A percentile compares a stretch with the other conserved stretches of the same genome.
Conservation (phyloP, 2,329 filamentous ascomycete species). For the Colletotrichum acutatum region DNA sequence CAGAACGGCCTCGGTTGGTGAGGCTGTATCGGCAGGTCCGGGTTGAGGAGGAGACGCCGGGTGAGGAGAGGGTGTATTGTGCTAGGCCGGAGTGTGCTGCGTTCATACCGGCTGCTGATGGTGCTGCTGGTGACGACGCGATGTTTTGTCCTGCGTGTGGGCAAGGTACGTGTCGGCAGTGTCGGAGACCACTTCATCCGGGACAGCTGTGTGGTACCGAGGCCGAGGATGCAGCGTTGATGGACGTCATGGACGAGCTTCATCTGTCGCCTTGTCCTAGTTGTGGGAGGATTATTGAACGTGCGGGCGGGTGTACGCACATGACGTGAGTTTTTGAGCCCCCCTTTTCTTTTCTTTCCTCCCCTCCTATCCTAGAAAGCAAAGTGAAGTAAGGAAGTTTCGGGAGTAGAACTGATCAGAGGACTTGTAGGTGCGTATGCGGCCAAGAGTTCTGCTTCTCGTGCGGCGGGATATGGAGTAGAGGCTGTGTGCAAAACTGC, state of each 20-base stretch:
- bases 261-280: conserved; percentile 67
- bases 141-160: conserved; percentile 31
- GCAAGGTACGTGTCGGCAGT: conserved; percentile 27
- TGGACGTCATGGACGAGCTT: conserved; percentile 60
- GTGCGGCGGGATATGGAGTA: conserved; percentile 21
- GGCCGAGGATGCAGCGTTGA: conserved; percentile 37
- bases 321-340: conserved; percentile 64
- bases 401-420: neutral
- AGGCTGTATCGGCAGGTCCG: conserved; percentile 25
- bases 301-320: conserved; percentile 73
- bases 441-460: conserved; percentile 34
- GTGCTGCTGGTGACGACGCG: neutral
- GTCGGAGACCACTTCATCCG: conserved; percentile 22
- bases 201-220: conserved; percentile 31
- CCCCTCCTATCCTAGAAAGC: neutral
- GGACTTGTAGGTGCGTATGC: conserved; percentile 26
- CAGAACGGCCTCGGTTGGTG: conserved; percentile 11
- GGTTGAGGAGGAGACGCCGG: conserved; percentile 29
- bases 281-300: conserved; percentile 68
- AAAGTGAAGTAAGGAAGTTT: no score
- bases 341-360: neutral
- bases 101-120: conserved; percentile 24
- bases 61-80: conserved; percentile 29
- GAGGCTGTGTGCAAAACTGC: conserved; percentile 4
- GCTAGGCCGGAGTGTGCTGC: conserved; percentile 28